Evolutionary conservation across 2,329 filamentous ascomycete species (phyloP).

Genomic region (Pyrenochaeta sp.): DNA sequence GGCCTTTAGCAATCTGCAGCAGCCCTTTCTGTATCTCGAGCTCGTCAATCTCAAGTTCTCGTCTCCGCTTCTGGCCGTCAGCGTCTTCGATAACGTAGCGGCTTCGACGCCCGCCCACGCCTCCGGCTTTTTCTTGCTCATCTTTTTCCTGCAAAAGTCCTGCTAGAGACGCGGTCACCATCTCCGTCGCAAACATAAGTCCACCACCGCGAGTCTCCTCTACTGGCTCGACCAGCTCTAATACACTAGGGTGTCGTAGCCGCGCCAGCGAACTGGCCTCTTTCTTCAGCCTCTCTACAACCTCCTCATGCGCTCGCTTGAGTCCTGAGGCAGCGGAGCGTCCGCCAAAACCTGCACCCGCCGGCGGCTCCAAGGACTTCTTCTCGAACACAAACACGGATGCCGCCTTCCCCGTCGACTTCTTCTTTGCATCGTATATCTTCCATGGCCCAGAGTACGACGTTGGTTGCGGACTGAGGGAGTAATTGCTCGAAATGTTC

Average conservation of each 20-base stretch:
- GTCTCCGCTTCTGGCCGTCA: slow-evolving; percentile 72
- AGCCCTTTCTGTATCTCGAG: slow-evolving; percentile 97
- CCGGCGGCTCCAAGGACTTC: slow-evolving; percentile 79
- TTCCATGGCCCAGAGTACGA: slow-evolving; percentile 92
- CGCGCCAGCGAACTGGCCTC: slow-evolving; percentile 90
- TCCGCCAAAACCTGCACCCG: slow-evolving; percentile 64
- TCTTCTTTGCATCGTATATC: slow-evolving; percentile 97
- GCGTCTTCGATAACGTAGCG: slow-evolving; percentile 83
- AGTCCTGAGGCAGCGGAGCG: slow-evolving; percentile 70
- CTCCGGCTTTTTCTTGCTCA: slow-evolving; percentile 76
- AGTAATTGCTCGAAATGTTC: slow-evolving; percentile 93
- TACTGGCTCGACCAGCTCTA: slow-evolving; percentile 93
- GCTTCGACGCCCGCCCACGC: slow-evolving; percentile 74
- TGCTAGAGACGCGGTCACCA: slow-evolving; percentile 86
- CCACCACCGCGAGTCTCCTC: slow-evolving; percentile 93
- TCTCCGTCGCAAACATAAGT: slow-evolving; percentile 94
- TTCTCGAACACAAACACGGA: slow-evolving; percentile 96
- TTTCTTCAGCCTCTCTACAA: slow-evolving; percentile 88
- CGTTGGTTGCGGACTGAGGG: slow-evolving; percentile 76
- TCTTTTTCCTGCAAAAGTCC: slow-evolving; percentile 87
- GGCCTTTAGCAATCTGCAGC: slow-evolving; percentile 88
- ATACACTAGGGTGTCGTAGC: slow-evolving; percentile 86
- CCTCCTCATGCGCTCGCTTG: slow-evolving; percentile 86
- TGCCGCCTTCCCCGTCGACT: slow-evolving; percentile 85
- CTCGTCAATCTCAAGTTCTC: slow-evolving; percentile 93